A percentile compares a stretch with the other conserved stretches of the same genome.
These are phyloP conservation scores for Tolypocladium amazonense DNA, from an alignment of 2,329 filamentous ascomycete genomes.

Conservation along the genomic window DNA sequence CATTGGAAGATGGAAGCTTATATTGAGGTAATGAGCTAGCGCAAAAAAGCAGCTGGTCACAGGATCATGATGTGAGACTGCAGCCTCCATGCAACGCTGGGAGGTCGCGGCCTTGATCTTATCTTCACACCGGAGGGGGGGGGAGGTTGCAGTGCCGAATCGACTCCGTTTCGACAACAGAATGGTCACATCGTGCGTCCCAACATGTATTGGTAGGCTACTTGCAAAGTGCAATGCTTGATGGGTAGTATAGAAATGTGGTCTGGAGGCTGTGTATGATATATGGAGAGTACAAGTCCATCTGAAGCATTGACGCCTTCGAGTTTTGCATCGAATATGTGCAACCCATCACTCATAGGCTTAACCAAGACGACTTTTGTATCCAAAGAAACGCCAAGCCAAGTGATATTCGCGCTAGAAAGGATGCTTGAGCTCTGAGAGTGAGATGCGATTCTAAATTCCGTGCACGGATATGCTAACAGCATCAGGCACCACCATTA, in stretches of 20 bases:
- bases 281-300: too few species aligned
- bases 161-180: not conserved
- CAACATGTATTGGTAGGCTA: not conserved
- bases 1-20: not conserved
- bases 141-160: not conserved
- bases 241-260: not conserved
- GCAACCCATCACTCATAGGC: not conserved
- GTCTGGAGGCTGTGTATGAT: not conserved
- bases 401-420: not conserved
- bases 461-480: not conserved
- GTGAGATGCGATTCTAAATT: too few species aligned
- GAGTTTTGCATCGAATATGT: too few species aligned
- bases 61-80: not conserved
- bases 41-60: not conserved
- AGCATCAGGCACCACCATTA: not conserved
- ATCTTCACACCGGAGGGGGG: not conserved
- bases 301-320: too few species aligned
- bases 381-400: not conserved
- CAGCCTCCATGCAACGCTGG: not conserved
- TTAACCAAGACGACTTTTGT: not conserved
- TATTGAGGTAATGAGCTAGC: too few species aligned
- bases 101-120: not conserved
- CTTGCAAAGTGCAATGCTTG: not conserved
- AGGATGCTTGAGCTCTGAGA: not conserved
- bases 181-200: not conserved